Conservation (phyloP, 768 basidiomycete genomes). For the Polyporus arcularius region DNA sequence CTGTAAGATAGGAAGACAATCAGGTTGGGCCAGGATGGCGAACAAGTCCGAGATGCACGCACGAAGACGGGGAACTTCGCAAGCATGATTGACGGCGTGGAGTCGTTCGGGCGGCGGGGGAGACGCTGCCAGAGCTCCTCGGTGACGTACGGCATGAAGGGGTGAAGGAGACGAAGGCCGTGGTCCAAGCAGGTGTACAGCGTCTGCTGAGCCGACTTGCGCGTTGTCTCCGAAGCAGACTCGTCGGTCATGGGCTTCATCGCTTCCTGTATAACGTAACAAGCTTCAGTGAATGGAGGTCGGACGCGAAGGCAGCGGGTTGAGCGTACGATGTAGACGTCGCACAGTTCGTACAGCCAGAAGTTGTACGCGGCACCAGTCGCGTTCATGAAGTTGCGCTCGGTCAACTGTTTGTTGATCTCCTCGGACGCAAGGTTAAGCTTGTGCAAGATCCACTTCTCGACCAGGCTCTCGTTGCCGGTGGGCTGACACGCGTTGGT, state of each 20-base stretch:
- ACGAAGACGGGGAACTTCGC: slow-evolving; percentile 81
- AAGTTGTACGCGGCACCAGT: slow-evolving; percentile 87
- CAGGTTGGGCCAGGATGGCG: background rate
- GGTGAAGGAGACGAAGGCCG: slow-evolving; percentile 88
- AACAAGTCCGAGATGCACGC: slow-evolving; percentile 33
- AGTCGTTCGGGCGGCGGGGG: slow-evolving; percentile 80
- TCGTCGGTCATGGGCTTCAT: slow-evolving; percentile 98
- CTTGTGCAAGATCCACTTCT: slow-evolving; percentile 95
- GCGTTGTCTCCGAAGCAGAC: slow-evolving; percentile 57
- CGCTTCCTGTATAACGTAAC: slow-evolving; percentile 67
- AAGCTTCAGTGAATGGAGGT: background rate
- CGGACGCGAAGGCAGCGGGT: background rate
- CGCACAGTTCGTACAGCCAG: slow-evolving; percentile 99
- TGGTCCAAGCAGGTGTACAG: slow-evolving; percentile 92
- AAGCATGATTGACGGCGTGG: slow-evolving; percentile 88
- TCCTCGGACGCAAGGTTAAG: slow-evolving; percentile 80
- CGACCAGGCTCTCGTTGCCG: slow-evolving; percentile 88
- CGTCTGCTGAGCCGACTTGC: slow-evolving; percentile 90
- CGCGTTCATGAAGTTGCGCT: slow-evolving; percentile 92
- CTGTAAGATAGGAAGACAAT: slow-evolving; percentile 34
- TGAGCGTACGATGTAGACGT: slow-evolving; percentile 84
- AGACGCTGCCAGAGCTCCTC: slow-evolving; percentile 99
- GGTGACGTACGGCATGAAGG: slow-evolving; percentile 99
- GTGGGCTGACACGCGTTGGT: slow-evolving; percentile 57
- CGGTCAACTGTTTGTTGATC: slow-evolving; percentile 71